Base-by-base conservation (phyloP, 2,329 filamentous ascomycete species). In the Fusarium sp. region DNA sequence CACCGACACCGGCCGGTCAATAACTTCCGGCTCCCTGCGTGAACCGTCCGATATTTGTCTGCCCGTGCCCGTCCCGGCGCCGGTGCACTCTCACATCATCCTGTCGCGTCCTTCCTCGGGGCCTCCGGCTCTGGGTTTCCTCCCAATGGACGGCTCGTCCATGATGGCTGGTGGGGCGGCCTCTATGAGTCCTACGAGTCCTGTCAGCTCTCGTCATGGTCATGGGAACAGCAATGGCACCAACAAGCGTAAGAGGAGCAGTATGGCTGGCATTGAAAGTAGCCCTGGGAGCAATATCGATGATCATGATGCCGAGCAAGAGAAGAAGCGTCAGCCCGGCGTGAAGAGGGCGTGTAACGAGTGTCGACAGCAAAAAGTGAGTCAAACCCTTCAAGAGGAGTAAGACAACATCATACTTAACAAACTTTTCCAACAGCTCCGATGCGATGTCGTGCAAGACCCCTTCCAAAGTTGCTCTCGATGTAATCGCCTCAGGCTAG, bases 271-370 rank as follows among this genome's bases (percentile, higher is more conserved):
- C 26, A 80, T 87, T 64, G 88, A 90, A 61, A 90, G 88, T 76
- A 90, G 88, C 69, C 88, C 88, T 6, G 87, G 84, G 26, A 90
- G 87, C 74, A 70, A 63, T 43, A 63, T 78, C 39, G 82, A 84
- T 49, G 84, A 84, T 59, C 85, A 85, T 58, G 84, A 89, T 60
- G 88, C 89, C 61, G 87, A 89, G 53, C 79, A 83, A 46, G 87
- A 89, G 73, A 88, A 87, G 80, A 89, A 88, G 79, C 85, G 89
- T 64, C 88, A 90, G 70, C 89, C 89, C 26, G 89, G 89, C 56
- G 89, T 91, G 48, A 93, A 95, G 82, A 86, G 93, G 74, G 92
- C 92, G 8, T 95, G 92, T 80, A 94, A 94, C 76, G 92, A 95
- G 79, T 95, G 92, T 77, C 87, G 92, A 66, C 92, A 95, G 81